Evolutionary conservation across 768 basidiomycete species (phyloP), one percentile per base, ranked within the genome.

Genomic region (Tylopilus sp.): DNA sequence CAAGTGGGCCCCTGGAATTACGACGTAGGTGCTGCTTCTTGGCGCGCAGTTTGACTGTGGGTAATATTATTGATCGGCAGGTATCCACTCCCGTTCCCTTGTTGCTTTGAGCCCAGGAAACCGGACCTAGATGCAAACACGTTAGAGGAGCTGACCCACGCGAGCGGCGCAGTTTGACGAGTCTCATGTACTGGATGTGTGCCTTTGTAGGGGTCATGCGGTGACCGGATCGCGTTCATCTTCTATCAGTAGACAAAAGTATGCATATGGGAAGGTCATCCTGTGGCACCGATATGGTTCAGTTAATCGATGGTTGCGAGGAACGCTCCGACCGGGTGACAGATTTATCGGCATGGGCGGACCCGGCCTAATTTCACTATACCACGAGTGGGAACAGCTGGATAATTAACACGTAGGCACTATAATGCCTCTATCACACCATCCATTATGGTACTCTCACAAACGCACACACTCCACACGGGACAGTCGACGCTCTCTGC

Each of bases 291-390:
- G 33, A 44, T 15, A 28, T 30, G 43, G 42, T 50, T 18, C 2
- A 31, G 40, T 35, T 61, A 47, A 64, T 62, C 60, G 62, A 61
- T 60, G 61, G 52, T 51, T 23, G 50, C 50, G 50, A 63, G 15
- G 57, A 48, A 28, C 51, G 33, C n/a, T 18, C 39, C 3, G 41
- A 26, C 20, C 21, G 15, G 38, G 47, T 61, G 59, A 58, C 62
- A 55, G 48, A 30, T 46, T 22, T 35, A 33, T 59, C 48, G 46
- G 41, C 35, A 48, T 28, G 26, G 36, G 36, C 36, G n/a, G 36
- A 18, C n/a, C n/a, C 25, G 57, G 53, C 41, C 22, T 44, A 50
- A 50, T 57, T 57, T 63, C 20, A 15, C 18, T 49, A 21, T 35
- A 47, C 49, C 62, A 61, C 40, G 50, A 55, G 62, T 58, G 61